These are phyloP conservation scores for Phaeomoniella chlamydospora DNA, from an alignment of 2,329 filamentous ascomycete species.

Conservation along the genomic window DNA sequence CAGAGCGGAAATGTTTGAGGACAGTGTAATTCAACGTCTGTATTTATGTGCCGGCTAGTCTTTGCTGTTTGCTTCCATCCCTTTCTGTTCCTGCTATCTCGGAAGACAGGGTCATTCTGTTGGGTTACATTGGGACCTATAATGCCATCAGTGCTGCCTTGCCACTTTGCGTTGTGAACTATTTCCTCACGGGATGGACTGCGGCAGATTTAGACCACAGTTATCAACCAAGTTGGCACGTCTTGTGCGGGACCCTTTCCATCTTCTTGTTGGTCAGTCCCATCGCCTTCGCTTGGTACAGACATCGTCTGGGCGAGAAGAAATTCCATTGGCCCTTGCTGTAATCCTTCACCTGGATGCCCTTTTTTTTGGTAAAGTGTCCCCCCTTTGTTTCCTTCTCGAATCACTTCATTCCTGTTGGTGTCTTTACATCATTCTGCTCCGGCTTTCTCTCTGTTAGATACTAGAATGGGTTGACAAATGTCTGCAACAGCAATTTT, in stretches of 20 bases:
- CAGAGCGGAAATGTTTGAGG: too few species aligned
- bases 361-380: too few species aligned
- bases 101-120: slow-evolving; percentile 56
- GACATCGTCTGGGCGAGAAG: slow-evolving; percentile 44
- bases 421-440: too few species aligned
- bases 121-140: slow-evolving; percentile 56
- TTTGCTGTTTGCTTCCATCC: too few species aligned
- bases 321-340: slow-evolving; percentile 34
- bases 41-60: too few species aligned
- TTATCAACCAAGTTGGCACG: slow-evolving; percentile 46
- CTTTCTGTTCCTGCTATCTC: too few species aligned
- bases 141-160: slow-evolving; percentile 54
- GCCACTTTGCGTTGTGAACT: slow-evolving; percentile 50
- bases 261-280: slow-evolving; percentile 51
- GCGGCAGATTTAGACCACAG: slow-evolving; percentile 50
- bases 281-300: slow-evolving; percentile 45
- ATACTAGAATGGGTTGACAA: too few species aligned
- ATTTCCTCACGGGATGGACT: slow-evolving; percentile 56
- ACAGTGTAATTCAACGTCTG: too few species aligned
- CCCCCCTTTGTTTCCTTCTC: too few species aligned
- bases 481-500: too few species aligned
- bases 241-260: slow-evolving; percentile 30
- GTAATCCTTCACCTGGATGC: slow-evolving; percentile 48
- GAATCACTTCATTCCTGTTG: too few species aligned
- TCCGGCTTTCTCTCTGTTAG: too few species aligned